Evolutionary conservation across 2,329 filamentous ascomycete genomes (phyloP), one percentile per base, ranked within the genome.

Genomic region (Harringtonia lauricola): DNA sequence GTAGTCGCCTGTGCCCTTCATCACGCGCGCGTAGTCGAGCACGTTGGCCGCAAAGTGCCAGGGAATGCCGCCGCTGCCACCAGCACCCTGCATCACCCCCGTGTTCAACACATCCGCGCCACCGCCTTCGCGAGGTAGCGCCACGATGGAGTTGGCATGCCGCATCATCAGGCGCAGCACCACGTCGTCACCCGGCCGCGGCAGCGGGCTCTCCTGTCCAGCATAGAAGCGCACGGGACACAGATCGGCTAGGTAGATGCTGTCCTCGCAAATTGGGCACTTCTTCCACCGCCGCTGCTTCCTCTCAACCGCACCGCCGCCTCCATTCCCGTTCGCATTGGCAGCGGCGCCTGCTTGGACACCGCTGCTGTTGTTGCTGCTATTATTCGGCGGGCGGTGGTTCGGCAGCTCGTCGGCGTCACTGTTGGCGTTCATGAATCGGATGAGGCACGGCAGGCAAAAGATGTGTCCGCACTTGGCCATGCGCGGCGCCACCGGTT

Each of bases 381-480:
- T 89, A 14, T 22, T 31, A 36, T 6, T 19, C 39, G n/a, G 18
- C 30, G 18, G 14, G 24, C 15, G 17, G 28, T 17, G 18, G 24
- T 22, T 28, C 8, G 34, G 24, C n/a, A 47, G 35, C 29, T 84
- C 82, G n/a, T 85, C 81, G 45, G 84, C 82, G 21, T 74, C 77
- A 3, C 81, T 76, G 13, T 76, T 78, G 8, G 88, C 85, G 54
- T 94, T 86, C 87, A 98, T 95, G 60, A 94, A 98, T 40, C 92
- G 83, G 50, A 96, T 86, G 48, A 96, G 65, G 59, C 92, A 98
- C 7, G 92, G 82, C 29, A 96, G 68, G 59, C 92, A 98, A 60
- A 95, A 96, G 13, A 98, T 95, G 59, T 98, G 92, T 1, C 92
- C 92, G 57, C 92, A 98, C 57, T 83, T 90, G 35, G 92, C 89